Conservation (phyloP, 805 yeast species). For the Grigorovia humatica region DNA sequence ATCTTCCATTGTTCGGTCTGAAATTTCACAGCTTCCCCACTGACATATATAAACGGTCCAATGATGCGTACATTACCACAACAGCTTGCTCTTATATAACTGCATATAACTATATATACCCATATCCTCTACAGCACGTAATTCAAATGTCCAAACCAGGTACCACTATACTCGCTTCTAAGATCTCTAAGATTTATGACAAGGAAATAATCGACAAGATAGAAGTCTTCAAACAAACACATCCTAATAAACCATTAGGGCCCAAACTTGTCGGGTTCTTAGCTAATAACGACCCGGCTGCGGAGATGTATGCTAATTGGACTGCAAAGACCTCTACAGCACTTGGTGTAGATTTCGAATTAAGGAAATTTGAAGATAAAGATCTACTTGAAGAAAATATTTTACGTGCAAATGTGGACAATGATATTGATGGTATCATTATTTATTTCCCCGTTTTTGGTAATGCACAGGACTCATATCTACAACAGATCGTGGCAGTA, state of each 20-base stretch:
- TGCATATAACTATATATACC: too few relatives aligned
- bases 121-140: not conserved
- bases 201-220: slow-evolving; percentile 62
- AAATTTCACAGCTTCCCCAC: not conserved
- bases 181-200: slow-evolving; percentile 71
- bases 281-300: slow-evolving; percentile 93
- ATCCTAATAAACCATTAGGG: slow-evolving; percentile 27
- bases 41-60: not conserved
- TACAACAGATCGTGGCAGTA: slow-evolving; percentile 84
- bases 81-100: too few relatives aligned
- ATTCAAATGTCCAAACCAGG: slow-evolving; percentile 35
- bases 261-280: slow-evolving; percentile 85
- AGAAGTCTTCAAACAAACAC: slow-evolving; percentile 28
- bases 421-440: slow-evolving; percentile 79
- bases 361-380: slow-evolving; percentile 56
- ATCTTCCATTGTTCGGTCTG: not conserved
- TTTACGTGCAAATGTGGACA: slow-evolving; percentile 71
- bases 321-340: slow-evolving; percentile 83
- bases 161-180: slow-evolving; percentile 76
- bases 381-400: slow-evolving; percentile 80
- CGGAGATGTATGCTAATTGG: slow-evolving; percentile 91
- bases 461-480: slow-evolving; percentile 85
- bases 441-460: slow-evolving; percentile 97
- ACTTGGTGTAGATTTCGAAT: slow-evolving; percentile 76
- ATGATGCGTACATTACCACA: too few relatives aligned